Conservation (phyloP, 306 rosid species). For the Clitoria ternatea region DNA sequence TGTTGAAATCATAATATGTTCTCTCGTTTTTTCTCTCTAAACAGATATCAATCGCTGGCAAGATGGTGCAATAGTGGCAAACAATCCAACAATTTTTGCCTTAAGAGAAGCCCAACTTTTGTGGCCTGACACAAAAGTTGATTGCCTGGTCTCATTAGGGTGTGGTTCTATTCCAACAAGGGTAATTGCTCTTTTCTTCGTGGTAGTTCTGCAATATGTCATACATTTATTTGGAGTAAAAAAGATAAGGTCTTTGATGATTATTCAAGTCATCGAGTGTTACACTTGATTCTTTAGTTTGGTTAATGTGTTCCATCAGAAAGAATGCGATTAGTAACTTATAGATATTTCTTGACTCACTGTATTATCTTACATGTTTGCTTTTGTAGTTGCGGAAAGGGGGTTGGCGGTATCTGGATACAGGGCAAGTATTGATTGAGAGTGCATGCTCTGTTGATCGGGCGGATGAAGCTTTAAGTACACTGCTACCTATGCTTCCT, state of each 20-base stretch:
- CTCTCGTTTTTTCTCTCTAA: too few species aligned
- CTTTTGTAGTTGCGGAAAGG: constrained; percentile 74
- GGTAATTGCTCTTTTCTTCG: constrained; percentile 45
- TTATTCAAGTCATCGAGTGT: not conserved
- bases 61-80: constrained; percentile 99
- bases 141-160: constrained; percentile 90
- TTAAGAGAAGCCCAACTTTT: constrained; percentile 97
- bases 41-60: constrained; percentile 96
- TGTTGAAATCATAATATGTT: too few species aligned
- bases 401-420: constrained; percentile 98
- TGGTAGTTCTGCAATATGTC: constrained; percentile 13
- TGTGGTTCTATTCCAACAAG: constrained; percentile 83
- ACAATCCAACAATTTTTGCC: constrained; percentile 93
- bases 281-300: constrained; percentile 2
- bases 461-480: constrained; percentile 92
- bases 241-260: not conserved
- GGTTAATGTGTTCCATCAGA: constrained; percentile 7
- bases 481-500: constrained; percentile 96
- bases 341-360: too few species aligned
- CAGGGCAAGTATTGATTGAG: constrained; percentile 96
- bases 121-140: constrained; percentile 96
- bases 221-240: not conserved
- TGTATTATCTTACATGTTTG: too few species aligned
- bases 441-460: constrained; percentile 98
- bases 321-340: constrained; percentile 1